Base-by-base conservation (phyloP, 805 yeast species). In the Candida easanensis region DNA sequence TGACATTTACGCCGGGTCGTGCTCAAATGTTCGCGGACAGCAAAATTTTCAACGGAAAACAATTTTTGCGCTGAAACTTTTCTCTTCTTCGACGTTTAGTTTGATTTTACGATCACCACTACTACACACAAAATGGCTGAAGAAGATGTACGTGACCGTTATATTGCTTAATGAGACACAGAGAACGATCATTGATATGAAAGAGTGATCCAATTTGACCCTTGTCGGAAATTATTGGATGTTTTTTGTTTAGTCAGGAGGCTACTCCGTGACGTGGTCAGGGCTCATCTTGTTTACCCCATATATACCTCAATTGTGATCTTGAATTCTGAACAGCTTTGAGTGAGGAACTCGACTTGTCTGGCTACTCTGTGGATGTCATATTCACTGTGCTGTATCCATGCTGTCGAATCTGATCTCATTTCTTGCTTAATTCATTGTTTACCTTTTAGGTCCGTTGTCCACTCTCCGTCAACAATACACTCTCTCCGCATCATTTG, bases 71-170 rank as follows among this genome's bases (percentile, higher is more conserved):
- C 22, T 19, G 40, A 30, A 36, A 36, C 39, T 36, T 36, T 36
- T 36, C 39, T 37, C 18, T 21, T 30, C 34, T 30, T 31, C 21
- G 19, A 20, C 37, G 5, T 30, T 19, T 27, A 17, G 30, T 10
- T n/a, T 26, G 14, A n/a, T 10, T 9, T 26, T 26, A 13, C 30
- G 14, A 31, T 30, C 42, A 26, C 33, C 31, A 34, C 28, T 22
- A 30, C 18, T 30, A 20, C 18, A 15, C 36, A 32, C 50, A 56
- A 48, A 46, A 57, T 57, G 62, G 57, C 62, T 57, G 62, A 57
- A 56, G 62, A 57, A 57, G 62, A 56, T 26, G 60, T 56, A 53
- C 23, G 60, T 56, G 8, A 13, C 19, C n/a, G 4, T 16, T 16
- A n/a, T n/a, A 9, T 5, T 5, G 8, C n/a, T n/a, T 13, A 11